Percentiles rank a stretch among this genome's conserved stretches.
Conservation (phyloP, 441 rosid genomes). For the Erysimum cheiri region DNA sequence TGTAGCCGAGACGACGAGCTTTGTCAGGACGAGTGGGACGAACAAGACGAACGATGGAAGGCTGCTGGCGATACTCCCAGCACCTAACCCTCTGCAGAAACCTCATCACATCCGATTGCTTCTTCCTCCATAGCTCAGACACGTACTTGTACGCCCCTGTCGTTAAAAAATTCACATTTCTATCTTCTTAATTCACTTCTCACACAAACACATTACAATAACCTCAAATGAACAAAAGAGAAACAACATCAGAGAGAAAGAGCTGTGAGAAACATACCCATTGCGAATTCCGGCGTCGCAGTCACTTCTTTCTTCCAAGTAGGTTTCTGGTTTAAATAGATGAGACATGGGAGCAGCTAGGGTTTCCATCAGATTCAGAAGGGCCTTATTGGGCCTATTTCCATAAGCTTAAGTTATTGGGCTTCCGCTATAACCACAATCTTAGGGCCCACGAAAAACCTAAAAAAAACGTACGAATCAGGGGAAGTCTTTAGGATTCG, state of each 20-base stretch:
- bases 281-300: slow-evolving; percentile 42
- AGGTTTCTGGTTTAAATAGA: slow-evolving; percentile 30
- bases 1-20: slow-evolving; percentile 75
- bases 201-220: too few relatives aligned
- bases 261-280: slow-evolving; percentile 27
- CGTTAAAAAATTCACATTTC: not conserved
- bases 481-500: not conserved
- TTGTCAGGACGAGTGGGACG: slow-evolving; percentile 75
- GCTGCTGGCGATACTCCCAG: slow-evolving; percentile 81
- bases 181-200: not conserved
- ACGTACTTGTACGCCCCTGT: slow-evolving; percentile 47
- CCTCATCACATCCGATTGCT: slow-evolving; percentile 81
- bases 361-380: slow-evolving; percentile 13
- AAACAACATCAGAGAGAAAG: not conserved
- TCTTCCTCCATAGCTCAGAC: slow-evolving; percentile 57
- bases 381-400: not conserved
- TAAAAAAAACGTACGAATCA: not conserved
- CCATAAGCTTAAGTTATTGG: not conserved
- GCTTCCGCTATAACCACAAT: not conserved
- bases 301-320: slow-evolving; percentile 15
- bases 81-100: slow-evolving; percentile 78
- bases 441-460: not conserved
- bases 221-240: not conserved
- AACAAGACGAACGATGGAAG: slow-evolving; percentile 68
- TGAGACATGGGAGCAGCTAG: slow-evolving; percentile 22